phyloP scores from a whole-genome alignment of 140 eudicot species.

The Erigeron philadelphicus region DNA sequence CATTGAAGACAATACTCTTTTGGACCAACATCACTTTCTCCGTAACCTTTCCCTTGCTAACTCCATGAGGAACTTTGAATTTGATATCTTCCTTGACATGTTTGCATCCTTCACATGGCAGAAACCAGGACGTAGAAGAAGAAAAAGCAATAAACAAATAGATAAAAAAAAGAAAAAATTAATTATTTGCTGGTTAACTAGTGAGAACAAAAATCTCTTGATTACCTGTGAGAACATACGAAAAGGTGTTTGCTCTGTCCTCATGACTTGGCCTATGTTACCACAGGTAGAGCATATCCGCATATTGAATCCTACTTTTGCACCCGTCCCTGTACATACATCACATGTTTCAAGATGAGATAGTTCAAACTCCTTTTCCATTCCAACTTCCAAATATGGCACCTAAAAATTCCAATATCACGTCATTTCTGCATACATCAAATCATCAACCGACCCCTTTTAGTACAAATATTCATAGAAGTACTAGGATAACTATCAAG shows the following conservation, averaged over 20 bases:
- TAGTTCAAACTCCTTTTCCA: conserved; percentile 88
- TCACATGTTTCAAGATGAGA: conserved; percentile 97
- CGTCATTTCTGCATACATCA: conserved; percentile 62
- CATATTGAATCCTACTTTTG: conserved; percentile 88
- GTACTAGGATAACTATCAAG: neutral
- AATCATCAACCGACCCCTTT: conserved; percentile 17
- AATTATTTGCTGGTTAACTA: neutral
- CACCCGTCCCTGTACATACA: conserved; percentile 82
- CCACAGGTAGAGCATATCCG: conserved; percentile 97
- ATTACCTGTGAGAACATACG: conserved; percentile 95
- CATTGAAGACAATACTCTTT: conserved; percentile 59
- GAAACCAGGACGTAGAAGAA: conserved; percentile 49
- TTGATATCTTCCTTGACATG: conserved; percentile 86
- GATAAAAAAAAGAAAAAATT: neutral
- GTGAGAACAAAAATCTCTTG: neutral
- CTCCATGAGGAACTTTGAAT: conserved; percentile 96
- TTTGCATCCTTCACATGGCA: conserved; percentile 82
- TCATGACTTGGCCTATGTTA: conserved; percentile 98
- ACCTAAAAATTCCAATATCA: conserved; percentile 73
- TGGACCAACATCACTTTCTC: conserved; percentile 99
- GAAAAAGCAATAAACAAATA: neutral
- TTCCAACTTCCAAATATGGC: conserved; percentile 89
- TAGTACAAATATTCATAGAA: neutral
- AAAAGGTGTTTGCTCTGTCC: conserved; percentile 98
- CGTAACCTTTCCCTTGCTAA: conserved; percentile 88